These are phyloP conservation scores for Binderoboletus segoi DNA, from an alignment of 1,284 basidiomycete species.

Conservation along the genomic window DNA sequence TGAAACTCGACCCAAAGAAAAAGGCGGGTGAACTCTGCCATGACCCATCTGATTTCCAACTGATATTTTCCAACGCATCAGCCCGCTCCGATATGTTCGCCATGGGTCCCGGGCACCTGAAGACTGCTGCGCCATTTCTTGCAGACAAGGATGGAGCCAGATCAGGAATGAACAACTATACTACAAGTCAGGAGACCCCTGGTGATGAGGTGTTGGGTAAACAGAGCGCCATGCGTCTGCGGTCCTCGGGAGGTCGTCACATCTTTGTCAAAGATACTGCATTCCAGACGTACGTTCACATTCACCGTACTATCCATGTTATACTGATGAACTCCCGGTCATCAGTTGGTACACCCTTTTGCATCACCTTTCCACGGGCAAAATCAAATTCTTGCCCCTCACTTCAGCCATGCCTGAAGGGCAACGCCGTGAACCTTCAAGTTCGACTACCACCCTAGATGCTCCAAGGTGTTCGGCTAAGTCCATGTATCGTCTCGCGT, in stretches of 20 bases:
- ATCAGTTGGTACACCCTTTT: slow-evolving; percentile 32
- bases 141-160: neutral
- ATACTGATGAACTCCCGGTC: neutral
- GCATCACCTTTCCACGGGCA: slow-evolving; percentile 30
- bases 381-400: slow-evolving; percentile 31
- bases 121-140: neutral
- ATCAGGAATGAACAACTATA: slow-evolving; percentile 10
- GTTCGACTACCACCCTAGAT: neutral
- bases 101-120: slow-evolving; percentile 24
- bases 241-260: slow-evolving; percentile 16
- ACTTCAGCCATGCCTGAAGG: slow-evolving; percentile 3
- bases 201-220: neutral
- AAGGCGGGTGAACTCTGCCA: slow-evolving; percentile 10
- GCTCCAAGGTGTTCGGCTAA: slow-evolving; percentile 30
- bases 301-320: neutral
- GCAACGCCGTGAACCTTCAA: neutral
- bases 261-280: slow-evolving; percentile 30
- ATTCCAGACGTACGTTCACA: slow-evolving; percentile 27
- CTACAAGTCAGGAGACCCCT: neutral
- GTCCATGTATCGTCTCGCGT: slow-evolving; percentile 35
- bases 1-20: neutral
- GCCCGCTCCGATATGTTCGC: slow-evolving; percentile 25
- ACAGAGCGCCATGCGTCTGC: slow-evolving; percentile 1
- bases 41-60: too few species aligned
- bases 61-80: too few species aligned